Evolutionary conservation across 345 rosid genomes (phyloP).

Genomic region (Acer campestre): DNA sequence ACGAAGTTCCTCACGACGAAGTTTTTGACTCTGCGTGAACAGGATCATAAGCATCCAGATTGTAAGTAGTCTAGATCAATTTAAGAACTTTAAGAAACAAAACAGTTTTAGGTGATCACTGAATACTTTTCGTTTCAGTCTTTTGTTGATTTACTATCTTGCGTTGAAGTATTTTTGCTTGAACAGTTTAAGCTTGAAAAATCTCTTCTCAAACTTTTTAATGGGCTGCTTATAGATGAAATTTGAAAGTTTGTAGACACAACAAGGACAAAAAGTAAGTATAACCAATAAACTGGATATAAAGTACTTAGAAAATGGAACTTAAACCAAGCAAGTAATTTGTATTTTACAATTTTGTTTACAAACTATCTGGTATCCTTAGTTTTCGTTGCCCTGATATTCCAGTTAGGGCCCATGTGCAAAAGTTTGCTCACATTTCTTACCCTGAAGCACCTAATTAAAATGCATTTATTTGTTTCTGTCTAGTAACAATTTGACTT

Average conservation of each 20-base stretch:
- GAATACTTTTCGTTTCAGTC: neutral
- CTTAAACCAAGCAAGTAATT: neutral
- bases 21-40: conserved; percentile 74
- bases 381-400: neutral
- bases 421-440: neutral
- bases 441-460: neutral
- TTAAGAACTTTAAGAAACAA: conserved; percentile 1
- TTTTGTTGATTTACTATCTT: neutral
- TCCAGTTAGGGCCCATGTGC: neutral
- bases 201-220: neutral
- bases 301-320: neutral
- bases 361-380: neutral
- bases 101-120: neutral
- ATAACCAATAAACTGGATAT: neutral
- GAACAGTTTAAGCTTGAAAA: too few relatives aligned
- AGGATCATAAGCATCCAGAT: conserved; percentile 3
- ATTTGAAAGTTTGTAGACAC: neutral
- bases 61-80: neutral
- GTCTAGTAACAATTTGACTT: conserved; percentile 1
- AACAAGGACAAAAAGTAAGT: neutral
- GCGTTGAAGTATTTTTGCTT: neutral
- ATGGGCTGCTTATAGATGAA: neutral
- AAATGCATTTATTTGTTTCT: neutral
- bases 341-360: neutral
- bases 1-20: conserved; percentile 95